A percentile compares a stretch with the other conserved stretches of the same genome.
Evolutionary conservation across 1,284 basidiomycete species (phyloP).

Genomic region (Pisolithus thermaeus): DNA sequence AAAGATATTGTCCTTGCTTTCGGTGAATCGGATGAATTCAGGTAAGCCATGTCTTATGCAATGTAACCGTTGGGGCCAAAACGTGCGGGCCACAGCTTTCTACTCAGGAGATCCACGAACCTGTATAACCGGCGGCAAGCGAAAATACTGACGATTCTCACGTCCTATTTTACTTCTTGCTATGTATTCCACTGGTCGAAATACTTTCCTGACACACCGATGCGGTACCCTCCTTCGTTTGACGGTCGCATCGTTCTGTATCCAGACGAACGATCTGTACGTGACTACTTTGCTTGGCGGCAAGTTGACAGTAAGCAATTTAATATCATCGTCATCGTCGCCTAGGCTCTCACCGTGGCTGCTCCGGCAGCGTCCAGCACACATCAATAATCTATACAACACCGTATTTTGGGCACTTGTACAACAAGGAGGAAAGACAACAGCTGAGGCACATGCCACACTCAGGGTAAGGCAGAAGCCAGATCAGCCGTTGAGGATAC

Average conservation of each 20-base stretch:
- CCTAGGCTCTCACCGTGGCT: constrained; percentile 15
- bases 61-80: background rate
- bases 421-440: constrained; percentile 69
- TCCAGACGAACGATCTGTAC: constrained; percentile 65
- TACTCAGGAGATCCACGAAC: constrained; percentile 70
- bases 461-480: constrained; percentile 41
- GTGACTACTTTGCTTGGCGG: constrained; percentile 94
- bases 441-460: constrained; percentile 77
- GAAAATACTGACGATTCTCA: constrained; percentile 87
- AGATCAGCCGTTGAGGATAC: background rate
- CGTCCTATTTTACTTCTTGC: constrained; percentile 88
- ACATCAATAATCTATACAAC: constrained; percentile 98
- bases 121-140: constrained; percentile 84
- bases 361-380: constrained; percentile 51
- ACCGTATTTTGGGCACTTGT: constrained; percentile 95
- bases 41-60: constrained; percentile 41
- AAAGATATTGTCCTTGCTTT: constrained; percentile 83
- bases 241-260: constrained; percentile 90
- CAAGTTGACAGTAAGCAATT: constrained; percentile 83
- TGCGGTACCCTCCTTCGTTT: constrained; percentile 85
- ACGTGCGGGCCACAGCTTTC: constrained; percentile 53
- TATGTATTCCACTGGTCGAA: constrained; percentile 85
- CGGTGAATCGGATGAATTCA: constrained; percentile 97
- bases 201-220: constrained; percentile 69
- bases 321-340: background rate